Evolutionary conservation across 352 stramenopile species (phyloP), one percentile per base, ranked within the genome.

Genomic region (Phytopythium montanum): DNA sequence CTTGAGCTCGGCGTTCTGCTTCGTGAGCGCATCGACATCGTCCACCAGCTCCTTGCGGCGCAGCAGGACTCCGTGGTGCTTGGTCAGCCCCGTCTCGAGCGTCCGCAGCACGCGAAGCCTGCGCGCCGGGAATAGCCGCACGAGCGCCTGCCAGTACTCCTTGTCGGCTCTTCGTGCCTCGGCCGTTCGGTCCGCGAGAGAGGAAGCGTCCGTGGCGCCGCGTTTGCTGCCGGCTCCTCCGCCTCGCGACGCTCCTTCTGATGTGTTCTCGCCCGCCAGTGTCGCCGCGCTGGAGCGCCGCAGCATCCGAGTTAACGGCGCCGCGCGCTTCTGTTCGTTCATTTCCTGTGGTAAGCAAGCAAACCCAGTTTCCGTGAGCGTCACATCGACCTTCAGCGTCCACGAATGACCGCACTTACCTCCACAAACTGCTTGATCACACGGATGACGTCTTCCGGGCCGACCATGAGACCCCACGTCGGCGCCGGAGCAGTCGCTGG

Each of bases 1-100:
- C 71, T 97, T 97, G 57, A 98, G 85, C 71, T 97, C 79, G 14
- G 66, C 61, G 60, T 98, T 98, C 62, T 97, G 87, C 34, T 63
- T 56, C 52, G 91, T 82, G 41, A 98, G 83, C 29, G 53, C 62
- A 6, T 67, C 76, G 14, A 97, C 84, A 29, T 96, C 78, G 46
- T 94, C 70, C 44, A 97, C 90, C 19, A 86, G 69, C 19, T 84
- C 70, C 53, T 95, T 92, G 44, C 92, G 76, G 16, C 88, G 76
- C 54, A 86, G 60, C 16, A 98, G 70, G 6, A 92, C 72, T 5
- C 83, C 76, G 60, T 95, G 85, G 68, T 97, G 97, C 69, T 86
- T 75, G 16, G 63, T 78, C 44, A 97, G 57, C 5, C 78, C 81
- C 41, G 90, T 91, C 64, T 98, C 92, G 9, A 98, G 67, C 25